Evolutionary conservation across 2,329 filamentous ascomycete genomes (phyloP), one percentile per base, ranked within the genome.

Genomic region (Cladosporium cucumerinum): DNA sequence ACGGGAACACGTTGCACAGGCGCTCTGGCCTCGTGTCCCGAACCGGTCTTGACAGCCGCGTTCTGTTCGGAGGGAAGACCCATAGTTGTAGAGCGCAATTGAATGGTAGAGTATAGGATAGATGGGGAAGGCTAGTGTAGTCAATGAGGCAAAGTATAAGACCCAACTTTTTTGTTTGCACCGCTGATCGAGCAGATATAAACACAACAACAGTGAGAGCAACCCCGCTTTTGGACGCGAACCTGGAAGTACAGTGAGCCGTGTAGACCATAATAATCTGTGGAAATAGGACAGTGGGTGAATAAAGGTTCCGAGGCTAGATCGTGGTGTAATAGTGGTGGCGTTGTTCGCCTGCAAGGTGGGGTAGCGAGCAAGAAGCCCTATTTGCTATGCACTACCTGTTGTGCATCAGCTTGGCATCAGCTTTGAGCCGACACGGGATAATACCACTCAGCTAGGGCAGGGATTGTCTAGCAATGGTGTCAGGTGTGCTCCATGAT

Each of bases 31-130:
- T 69, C 66, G n/a, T 65, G 58, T n/a, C 71, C 72, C n/a, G 64
- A 63, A 51, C 77, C 77, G 48, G 72, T 67, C 61, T 75, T 76
- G 12, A 78, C 70, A 30, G 77, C 75, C 11, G 77, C 77, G 52
- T 73, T 74, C 58, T 78, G 75, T 23, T 73, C 73, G 43, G 70
- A 69, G 14, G 75, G 76, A 5, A 78, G 32, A 18, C 69, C 70
- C 72, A 75, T 76, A 18, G 36, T 49, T 36, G 48, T 26, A 52
- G 32, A n/a, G 14, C 26, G 18, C 2, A 2, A n/a, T 21, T 18
- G 51, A 11, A 39, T 21, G 3, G 48, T n/a, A 30, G 26, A 21
- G 8, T 8, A 8, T 30, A 5, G 4, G 10, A 12, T 12, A 28
- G 23, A 21, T 7, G 32, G 3, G 18, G n/a, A 32, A n/a, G 30